phyloP scores from a whole-genome alignment of 179 eudicot species.

The Pouteria campechiana region DNA sequence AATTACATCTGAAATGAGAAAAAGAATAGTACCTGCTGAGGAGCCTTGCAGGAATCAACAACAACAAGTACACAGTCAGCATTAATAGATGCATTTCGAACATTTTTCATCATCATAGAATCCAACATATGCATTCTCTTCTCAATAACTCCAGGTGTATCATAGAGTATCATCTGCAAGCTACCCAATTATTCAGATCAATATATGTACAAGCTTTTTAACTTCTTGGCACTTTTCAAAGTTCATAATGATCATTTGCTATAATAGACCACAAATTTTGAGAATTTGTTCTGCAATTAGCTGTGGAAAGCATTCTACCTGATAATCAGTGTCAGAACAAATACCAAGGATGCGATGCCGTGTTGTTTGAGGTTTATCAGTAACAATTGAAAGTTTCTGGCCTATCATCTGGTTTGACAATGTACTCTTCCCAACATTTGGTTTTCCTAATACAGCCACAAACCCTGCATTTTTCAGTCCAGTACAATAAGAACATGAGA shows the following conservation, averaged over 20 bases:
- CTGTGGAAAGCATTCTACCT: slow-evolving; percentile 39
- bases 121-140: slow-evolving; percentile 93
- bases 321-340: slow-evolving; percentile 79
- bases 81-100: slow-evolving; percentile 69
- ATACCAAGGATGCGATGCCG: slow-evolving; percentile 95
- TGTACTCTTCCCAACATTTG: slow-evolving; percentile 96
- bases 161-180: slow-evolving; percentile 87
- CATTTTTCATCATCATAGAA: slow-evolving; percentile 98
- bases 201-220: too few species aligned
- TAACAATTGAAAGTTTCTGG: slow-evolving; percentile 90
- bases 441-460: slow-evolving; percentile 96
- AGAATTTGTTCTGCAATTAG: too few species aligned
- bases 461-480: slow-evolving; percentile 46
- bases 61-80: slow-evolving; percentile 93
- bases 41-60: slow-evolving; percentile 79
- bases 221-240: too few species aligned
- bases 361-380: slow-evolving; percentile 97
- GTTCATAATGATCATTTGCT: too few species aligned
- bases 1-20: too few species aligned
- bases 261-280: too few species aligned
- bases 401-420: slow-evolving; percentile 94
- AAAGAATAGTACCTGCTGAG: slow-evolving; percentile 42
- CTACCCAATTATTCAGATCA: slow-evolving; percentile 16
- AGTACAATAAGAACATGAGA: too few species aligned
- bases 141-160: slow-evolving; percentile 97